Base-by-base conservation (phyloP, 2,329 filamentous ascomycete genomes). In the Stachybotrys echinatus region DNA sequence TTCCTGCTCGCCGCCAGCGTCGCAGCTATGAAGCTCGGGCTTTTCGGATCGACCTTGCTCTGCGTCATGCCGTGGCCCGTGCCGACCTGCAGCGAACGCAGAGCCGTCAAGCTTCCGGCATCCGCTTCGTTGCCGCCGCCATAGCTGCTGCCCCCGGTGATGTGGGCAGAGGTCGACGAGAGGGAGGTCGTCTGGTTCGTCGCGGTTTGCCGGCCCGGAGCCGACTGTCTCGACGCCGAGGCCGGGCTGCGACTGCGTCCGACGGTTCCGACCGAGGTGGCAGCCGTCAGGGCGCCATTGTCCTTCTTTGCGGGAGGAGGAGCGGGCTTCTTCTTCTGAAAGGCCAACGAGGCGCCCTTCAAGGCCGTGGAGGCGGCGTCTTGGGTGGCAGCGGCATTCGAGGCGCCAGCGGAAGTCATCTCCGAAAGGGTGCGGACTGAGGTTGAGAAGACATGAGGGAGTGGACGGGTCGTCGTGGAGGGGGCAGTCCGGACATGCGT, bases 1-100 rank as follows among this genome's bases (percentile, higher is more conserved):
- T 65, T 77, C 5, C 76, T 71, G 54, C 80, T 81, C 22, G 73
- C 76, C 17, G 81, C 79, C 61, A 84, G 73, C 49, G 81, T 84
- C 19, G 83, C 84, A 14, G 70, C 69, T 48, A 72, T 72, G 51
- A 71, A 67, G 80, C 85, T 71, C 6, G 83, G 75, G 43, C 77
- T 84, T 51, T 75, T 77, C 14, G 68, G 60, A 50, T 74, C 74
- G 49, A 61, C 50, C 52, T 48, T 51, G 23, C 50, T 54, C 23
- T 46, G 47, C 18, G 50, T 21, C 8, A 52, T 17, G 42, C 42
- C 48, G 39, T 50, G 40, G 10, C 50, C 54, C 8, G 58, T 59
- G 52, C 31, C 54, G 50, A 53, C 59, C 51, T 14, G 46, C 54
- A 17, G 56, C 52, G 22, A 53, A 54, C n/a, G 23, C 23, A 38